A percentile compares a stretch with the other conserved stretches of the same genome.
These are phyloP conservation scores for Linnemannia elongata DNA, from an alignment of 192 early-diverging fungal species.

Conservation along the genomic window DNA sequence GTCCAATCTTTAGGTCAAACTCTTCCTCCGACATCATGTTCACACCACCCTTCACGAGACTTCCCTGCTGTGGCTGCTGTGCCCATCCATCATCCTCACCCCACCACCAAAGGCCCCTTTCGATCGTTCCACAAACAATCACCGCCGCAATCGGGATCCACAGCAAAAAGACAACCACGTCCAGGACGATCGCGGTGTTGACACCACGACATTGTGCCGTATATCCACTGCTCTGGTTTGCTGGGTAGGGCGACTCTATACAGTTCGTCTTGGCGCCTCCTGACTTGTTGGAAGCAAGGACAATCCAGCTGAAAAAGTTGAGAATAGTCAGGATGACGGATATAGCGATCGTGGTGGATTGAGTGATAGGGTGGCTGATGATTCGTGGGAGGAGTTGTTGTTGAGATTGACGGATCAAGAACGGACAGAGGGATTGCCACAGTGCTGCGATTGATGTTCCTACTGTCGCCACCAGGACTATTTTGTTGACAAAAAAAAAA, in stretches of 20 bases:
- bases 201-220: conserved; percentile 37
- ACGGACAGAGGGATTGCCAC: conserved; percentile 50
- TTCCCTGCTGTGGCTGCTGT: conserved; percentile 1
- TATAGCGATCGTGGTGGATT: conserved; percentile 33
- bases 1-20: conserved; percentile 41
- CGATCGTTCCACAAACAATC: conserved; percentile 48
- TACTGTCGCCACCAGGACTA: conserved; percentile 50
- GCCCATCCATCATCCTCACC: conserved; percentile 37
- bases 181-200: conserved; percentile 34
- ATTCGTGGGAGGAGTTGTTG: conserved; percentile 11
- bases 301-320: conserved; percentile 56
- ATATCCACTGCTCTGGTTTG: conserved; percentile 18
- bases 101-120: conserved; percentile 52
- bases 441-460: conserved; percentile 27
- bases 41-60: not conserved
- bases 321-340: conserved; percentile 31
- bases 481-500: not conserved
- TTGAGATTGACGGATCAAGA: conserved; percentile 19
- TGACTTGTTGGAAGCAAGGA: conserved; percentile 35
- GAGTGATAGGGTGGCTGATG: conserved; percentile 47
- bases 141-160: conserved; percentile 43
- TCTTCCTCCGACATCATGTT: conserved; percentile 33
- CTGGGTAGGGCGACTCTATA: conserved; percentile 2
- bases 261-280: conserved; percentile 43
- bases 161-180: conserved; percentile 39